Percentiles rank a stretch among this genome's conserved stretches.
Evolutionary conservation across 129 eudicot genomes (phyloP).

Genomic region (Mikania micrantha): DNA sequence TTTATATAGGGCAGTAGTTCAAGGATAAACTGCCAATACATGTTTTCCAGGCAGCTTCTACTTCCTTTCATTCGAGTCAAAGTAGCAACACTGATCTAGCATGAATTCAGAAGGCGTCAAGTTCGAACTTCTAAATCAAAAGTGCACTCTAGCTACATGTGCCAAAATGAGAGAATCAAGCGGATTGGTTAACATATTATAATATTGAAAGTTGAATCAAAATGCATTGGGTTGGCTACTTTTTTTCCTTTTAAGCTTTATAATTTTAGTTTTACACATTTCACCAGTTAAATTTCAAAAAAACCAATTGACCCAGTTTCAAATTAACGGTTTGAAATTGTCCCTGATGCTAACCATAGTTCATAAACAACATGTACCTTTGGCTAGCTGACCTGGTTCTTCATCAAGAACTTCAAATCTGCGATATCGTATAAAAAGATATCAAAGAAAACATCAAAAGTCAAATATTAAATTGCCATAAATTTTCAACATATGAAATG

Average conservation of each 20-base stretch:
- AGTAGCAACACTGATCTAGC: not conserved
- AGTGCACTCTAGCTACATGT: too few relatives aligned
- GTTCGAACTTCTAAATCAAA: not conserved
- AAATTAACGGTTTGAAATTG: not conserved
- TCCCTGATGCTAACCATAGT: not conserved
- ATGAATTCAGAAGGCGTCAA: not conserved
- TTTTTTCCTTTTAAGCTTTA: not conserved
- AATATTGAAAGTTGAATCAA: too few relatives aligned
- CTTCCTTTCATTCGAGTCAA: slow-evolving; percentile 40
- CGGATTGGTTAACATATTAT: not conserved
- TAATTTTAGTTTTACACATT: not conserved
- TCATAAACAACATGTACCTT: slow-evolving; percentile 35
- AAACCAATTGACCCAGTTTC: not conserved
- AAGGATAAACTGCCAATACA: slow-evolving; percentile 91
- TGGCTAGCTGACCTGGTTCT: slow-evolving; percentile 89
- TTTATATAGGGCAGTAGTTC: slow-evolving; percentile 84
- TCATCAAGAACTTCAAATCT: slow-evolving; percentile 98
- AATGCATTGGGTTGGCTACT: too few relatives aligned
- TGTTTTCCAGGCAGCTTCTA: slow-evolving; percentile 84
- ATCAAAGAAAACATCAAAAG: slow-evolving; percentile 2
- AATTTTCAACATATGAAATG: not conserved
- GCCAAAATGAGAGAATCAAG: not conserved
- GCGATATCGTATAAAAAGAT: slow-evolving; percentile 9
- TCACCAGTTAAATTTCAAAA: not conserved
- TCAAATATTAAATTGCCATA: not conserved